Conservation (phyloP, 768 basidiomycete species). For the Calocybe indica region DNA sequence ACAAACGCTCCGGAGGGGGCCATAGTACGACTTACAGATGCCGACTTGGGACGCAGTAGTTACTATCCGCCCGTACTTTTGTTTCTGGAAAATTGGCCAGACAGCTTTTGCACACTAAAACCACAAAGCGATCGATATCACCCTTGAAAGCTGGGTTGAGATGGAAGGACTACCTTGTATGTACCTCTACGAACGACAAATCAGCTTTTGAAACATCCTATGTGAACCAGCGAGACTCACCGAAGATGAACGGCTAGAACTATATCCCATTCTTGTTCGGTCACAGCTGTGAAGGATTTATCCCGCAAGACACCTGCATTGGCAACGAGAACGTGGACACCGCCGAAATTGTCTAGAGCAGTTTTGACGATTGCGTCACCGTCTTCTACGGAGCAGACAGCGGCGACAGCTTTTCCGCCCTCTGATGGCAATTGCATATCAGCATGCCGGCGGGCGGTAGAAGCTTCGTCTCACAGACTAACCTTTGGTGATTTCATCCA, state of each 20-base stretch:
- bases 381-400: slow-evolving; percentile 85
- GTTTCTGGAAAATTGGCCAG: slow-evolving; percentile 96
- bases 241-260: slow-evolving; percentile 86
- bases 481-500: slow-evolving; percentile 83
- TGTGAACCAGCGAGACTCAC: slow-evolving; percentile 18
- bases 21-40: slow-evolving; percentile 56
- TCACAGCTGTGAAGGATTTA: slow-evolving; percentile 87
- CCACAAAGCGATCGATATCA: not conserved
- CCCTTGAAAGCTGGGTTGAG: not conserved
- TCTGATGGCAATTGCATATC: slow-evolving; percentile 32
- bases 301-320: slow-evolving; percentile 95
- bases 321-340: slow-evolving; percentile 81
- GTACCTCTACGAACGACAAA: slow-evolving; percentile 52
- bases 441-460: not conserved
- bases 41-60: slow-evolving; percentile 93
- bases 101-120: slow-evolving; percentile 83
- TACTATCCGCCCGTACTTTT: slow-evolving; percentile 93
- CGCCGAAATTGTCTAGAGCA: slow-evolving; percentile 82
- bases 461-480: not conserved
- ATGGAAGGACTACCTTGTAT: slow-evolving; percentile 57
- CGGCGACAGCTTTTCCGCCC: slow-evolving; percentile 84
- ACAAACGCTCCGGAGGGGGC: not conserved
- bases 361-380: slow-evolving; percentile 85
- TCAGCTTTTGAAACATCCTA: slow-evolving; percentile 2
- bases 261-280: slow-evolving; percentile 90